Conservation (phyloP, 169 alveolate genomes). For the Amoebophrya sp. region DNA sequence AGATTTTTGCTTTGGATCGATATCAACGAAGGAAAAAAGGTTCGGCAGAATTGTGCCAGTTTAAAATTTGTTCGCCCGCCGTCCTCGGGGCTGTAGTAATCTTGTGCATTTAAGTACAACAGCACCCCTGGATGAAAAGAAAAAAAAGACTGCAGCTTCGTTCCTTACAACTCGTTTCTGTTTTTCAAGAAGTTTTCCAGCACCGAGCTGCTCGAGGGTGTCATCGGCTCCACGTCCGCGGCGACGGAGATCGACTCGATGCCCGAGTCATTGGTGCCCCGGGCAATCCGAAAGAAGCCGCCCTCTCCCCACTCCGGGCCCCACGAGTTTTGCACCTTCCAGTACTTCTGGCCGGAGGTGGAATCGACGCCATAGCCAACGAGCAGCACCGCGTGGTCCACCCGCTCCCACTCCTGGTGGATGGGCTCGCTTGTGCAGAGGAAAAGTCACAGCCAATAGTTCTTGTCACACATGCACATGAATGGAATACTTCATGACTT, state of each 20-base stretch:
- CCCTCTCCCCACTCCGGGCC: conserved; percentile 60
- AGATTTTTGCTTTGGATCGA: too few species aligned
- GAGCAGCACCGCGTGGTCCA: conserved; percentile 56
- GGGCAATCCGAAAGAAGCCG: conserved; percentile 57
- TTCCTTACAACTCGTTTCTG: background rate
- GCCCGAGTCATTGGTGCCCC: conserved; percentile 43
- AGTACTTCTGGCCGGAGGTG: conserved; percentile 46
- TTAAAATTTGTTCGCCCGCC: too few species aligned
- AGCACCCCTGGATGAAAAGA: too few species aligned
- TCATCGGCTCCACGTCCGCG: background rate
- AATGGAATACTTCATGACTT: too few species aligned
- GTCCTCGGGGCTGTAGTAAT: too few species aligned
- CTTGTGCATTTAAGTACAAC: too few species aligned
- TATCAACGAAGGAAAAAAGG: too few species aligned
- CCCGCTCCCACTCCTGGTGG: conserved; percentile 53
- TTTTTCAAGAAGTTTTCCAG: background rate
- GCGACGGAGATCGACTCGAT: conserved; percentile 29
- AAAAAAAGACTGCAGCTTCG: too few species aligned
- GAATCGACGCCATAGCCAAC: conserved; percentile 56
- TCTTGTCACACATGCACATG: too few species aligned
- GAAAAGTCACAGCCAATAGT: too few species aligned
- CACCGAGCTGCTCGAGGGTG: too few species aligned
- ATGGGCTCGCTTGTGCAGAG: background rate
- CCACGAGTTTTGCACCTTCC: conserved; percentile 63
- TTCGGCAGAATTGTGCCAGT: too few species aligned